These are phyloP conservation scores for Myochromella boudieri DNA, from an alignment of 768 basidiomycete genomes.

Conservation along the genomic window DNA sequence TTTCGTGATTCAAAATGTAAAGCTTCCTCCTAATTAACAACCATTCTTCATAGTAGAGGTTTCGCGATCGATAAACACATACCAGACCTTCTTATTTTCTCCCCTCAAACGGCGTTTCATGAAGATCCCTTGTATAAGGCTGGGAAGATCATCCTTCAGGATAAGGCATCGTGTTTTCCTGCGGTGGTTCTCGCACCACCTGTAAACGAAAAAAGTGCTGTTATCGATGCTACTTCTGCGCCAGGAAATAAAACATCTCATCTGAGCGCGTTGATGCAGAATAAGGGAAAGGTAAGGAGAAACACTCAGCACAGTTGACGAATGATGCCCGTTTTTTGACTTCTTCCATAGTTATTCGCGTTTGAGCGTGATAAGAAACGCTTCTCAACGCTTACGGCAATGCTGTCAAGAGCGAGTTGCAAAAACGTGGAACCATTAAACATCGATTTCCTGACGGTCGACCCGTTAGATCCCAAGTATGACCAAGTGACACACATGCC, in stretches of 20 bases:
- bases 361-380: constrained; percentile 87
- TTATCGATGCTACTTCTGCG: constrained; percentile 94
- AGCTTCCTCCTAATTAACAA: constrained; percentile 8
- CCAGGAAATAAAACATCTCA: constrained; percentile 99
- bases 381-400: constrained; percentile 78
- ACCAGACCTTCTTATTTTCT: constrained; percentile 76
- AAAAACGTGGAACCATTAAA: constrained; percentile 75
- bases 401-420: constrained; percentile 86
- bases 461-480: constrained; percentile 66
- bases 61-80: constrained; percentile 82
- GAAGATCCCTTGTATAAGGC: constrained; percentile 68
- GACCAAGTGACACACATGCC: constrained; percentile 83
- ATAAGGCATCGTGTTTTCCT: constrained; percentile 98
- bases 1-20: constrained; percentile 3
- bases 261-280: constrained; percentile 83
- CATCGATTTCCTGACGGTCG: constrained; percentile 80
- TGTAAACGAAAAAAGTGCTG: constrained; percentile 45
- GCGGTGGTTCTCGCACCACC: constrained; percentile 84
- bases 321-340: not conserved
- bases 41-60: constrained; percentile 48
- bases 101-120: constrained; percentile 65
- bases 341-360: constrained; percentile 61
- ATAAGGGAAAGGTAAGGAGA: constrained; percentile 69
- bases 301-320: not conserved
- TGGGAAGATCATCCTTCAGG: constrained; percentile 90